These are phyloP conservation scores for Hypomyces rosellus DNA, from an alignment of 2,329 filamentous ascomycete genomes.

Conservation along the genomic window DNA sequence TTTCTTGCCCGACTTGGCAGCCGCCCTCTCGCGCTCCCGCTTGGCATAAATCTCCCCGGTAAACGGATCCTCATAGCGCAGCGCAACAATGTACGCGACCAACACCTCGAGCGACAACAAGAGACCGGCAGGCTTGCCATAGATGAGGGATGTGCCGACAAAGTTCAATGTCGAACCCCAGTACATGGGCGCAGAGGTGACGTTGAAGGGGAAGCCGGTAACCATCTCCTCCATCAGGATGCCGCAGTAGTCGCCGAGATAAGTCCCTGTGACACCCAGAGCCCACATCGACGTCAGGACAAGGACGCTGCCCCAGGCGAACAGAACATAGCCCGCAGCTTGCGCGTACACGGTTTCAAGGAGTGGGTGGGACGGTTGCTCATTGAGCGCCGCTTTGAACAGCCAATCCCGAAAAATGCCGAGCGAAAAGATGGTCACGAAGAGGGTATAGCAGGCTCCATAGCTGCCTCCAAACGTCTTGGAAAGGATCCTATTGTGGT, in stretches of 20 bases:
- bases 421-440: constrained; percentile 81
- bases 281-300: constrained; percentile 87
- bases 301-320: constrained; percentile 71
- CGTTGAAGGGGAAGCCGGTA: constrained; percentile 91
- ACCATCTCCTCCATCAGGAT: constrained; percentile 96
- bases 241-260: constrained; percentile 96
- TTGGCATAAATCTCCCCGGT: constrained; percentile 89
- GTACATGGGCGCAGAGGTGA: constrained; percentile 92
- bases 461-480: constrained; percentile 76
- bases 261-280: constrained; percentile 90
- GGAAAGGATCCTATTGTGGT: constrained; percentile 83
- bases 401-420: constrained; percentile 83
- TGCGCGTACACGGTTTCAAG: constrained; percentile 56
- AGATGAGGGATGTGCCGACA: constrained; percentile 76
- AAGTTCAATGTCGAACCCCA: constrained; percentile 91
- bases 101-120: constrained; percentile 69
- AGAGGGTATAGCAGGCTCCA: constrained; percentile 83
- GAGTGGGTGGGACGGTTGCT: constrained; percentile 67
- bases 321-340: constrained; percentile 62
- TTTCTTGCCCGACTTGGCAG: constrained; percentile 44
- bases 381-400: constrained; percentile 76
- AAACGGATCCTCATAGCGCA: constrained; percentile 89
- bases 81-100: constrained; percentile 70
- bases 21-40: constrained; percentile 57
- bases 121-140: constrained; percentile 81